phyloP scores from a whole-genome alignment of 768 basidiomycete species.

The Amanita rimosa region DNA sequence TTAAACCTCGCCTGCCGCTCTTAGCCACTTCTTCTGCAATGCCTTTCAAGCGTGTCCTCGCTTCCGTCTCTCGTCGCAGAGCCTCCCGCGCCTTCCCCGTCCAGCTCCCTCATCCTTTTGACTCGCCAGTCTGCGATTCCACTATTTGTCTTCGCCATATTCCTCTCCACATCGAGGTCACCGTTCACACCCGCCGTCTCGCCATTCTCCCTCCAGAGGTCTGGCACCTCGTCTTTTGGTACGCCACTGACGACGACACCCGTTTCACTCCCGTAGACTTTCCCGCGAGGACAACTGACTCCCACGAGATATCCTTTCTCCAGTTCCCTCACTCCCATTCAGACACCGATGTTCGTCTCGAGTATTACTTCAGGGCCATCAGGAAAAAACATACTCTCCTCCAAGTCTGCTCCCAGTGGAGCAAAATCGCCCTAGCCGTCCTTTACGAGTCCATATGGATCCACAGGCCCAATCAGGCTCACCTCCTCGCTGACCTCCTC shows the following conservation, averaged over 20 bases:
- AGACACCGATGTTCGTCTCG: slow-evolving; percentile 23
- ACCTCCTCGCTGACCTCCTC: slow-evolving; percentile 25
- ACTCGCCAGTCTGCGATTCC: background rate
- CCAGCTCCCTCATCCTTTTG: background rate
- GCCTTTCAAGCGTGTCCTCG: background rate
- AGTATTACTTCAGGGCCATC: slow-evolving; percentile 37
- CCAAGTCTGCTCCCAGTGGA: slow-evolving; percentile 46
- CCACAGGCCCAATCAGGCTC: slow-evolving; percentile 37
- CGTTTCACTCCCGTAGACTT: slow-evolving; percentile 6
- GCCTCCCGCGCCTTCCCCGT: background rate
- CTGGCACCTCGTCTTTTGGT: slow-evolving; percentile 55
- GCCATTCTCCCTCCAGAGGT: slow-evolving; percentile 48
- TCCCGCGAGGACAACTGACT: slow-evolving; percentile 11
- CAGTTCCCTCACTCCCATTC: slow-evolving; percentile 26
- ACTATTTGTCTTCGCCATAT: background rate
- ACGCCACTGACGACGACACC: slow-evolving; percentile 27
- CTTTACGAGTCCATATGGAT: slow-evolving; percentile 69
- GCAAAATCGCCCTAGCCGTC: slow-evolving; percentile 38
- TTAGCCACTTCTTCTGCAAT: background rate
- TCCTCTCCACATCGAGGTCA: background rate
- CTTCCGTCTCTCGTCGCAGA: background rate
- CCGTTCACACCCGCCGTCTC: slow-evolving; percentile 10
- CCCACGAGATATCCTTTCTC: slow-evolving; percentile 47
- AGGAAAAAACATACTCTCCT: slow-evolving; percentile 36
- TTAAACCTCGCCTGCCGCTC: background rate